Conservation (phyloP, 345 rosid species). For the Lepidium africanum region DNA sequence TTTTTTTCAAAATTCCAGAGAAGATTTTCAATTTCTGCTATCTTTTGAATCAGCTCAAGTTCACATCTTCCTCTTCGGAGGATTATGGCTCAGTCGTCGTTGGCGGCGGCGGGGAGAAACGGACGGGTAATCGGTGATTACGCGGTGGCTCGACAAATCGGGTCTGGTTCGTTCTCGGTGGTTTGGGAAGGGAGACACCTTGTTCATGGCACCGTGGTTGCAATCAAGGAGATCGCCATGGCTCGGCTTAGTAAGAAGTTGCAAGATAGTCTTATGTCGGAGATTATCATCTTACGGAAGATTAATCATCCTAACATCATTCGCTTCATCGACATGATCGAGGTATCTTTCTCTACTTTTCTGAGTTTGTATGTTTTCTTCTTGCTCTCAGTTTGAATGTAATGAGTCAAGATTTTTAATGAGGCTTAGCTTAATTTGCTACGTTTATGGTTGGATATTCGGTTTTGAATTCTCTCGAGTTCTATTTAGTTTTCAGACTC, state of each 20-base stretch:
- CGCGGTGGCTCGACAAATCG: constrained; percentile 67
- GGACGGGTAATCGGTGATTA: constrained; percentile 86
- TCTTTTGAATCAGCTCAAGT: constrained; percentile 1
- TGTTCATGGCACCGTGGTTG: constrained; percentile 85
- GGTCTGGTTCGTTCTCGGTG: constrained; percentile 95
- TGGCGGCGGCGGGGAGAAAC: constrained; percentile 29
- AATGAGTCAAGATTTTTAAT: background rate
- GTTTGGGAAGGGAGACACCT: constrained; percentile 96
- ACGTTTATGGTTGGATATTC: background rate
- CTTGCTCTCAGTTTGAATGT: background rate
- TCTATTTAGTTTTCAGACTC: background rate
- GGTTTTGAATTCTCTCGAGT: background rate
- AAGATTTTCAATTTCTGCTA: constrained; percentile 8
- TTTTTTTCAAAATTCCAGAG: constrained; percentile 11
- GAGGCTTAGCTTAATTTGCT: background rate
- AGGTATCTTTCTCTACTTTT: constrained; percentile 37
- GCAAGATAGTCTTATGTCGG: constrained; percentile 90
- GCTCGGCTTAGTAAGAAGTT: constrained; percentile 67
- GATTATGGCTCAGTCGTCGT: constrained; percentile 54
- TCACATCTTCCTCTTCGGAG: constrained; percentile 17
- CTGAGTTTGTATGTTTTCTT: background rate
- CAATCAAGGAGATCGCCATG: constrained; percentile 87
- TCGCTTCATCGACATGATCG: constrained; percentile 80
- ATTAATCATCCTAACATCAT: constrained; percentile 86
- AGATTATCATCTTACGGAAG: constrained; percentile 68